phyloP scores from a whole-genome alignment of 2,329 filamentous ascomycete species.

The Aspergillus sp. region DNA sequence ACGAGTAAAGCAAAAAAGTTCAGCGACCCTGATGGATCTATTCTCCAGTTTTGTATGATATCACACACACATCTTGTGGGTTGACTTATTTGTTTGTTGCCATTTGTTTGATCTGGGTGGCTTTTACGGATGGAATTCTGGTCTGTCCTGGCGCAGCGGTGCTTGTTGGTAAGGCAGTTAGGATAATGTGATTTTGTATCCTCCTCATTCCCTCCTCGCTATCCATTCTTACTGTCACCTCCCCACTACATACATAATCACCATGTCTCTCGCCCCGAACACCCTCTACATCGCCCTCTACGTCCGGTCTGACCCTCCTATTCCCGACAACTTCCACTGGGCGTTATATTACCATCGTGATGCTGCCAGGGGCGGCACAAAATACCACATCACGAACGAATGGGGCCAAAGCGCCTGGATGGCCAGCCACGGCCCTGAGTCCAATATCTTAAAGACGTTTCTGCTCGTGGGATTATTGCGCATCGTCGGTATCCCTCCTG shows the following conservation, averaged over 20 bases:
- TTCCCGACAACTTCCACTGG: slow-evolving; percentile 30
- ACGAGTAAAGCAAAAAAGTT: slow-evolving; percentile 41
- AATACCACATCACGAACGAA: slow-evolving; percentile 24
- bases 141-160: slow-evolving; percentile 32
- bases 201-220: neutral
- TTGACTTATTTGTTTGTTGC: slow-evolving; percentile 29
- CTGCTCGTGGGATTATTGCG: slow-evolving; percentile 23
- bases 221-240: neutral
- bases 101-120: slow-evolving; percentile 32
- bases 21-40: slow-evolving; percentile 18
- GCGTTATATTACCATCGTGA: slow-evolving; percentile 25
- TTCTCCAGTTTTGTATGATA: slow-evolving; percentile 42
- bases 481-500: slow-evolving; percentile 18
- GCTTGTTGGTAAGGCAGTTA: slow-evolving; percentile 27
- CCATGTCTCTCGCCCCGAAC: slow-evolving; percentile 5
- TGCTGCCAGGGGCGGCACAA: slow-evolving; percentile 11
- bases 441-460: slow-evolving; percentile 18
- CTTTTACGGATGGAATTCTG: slow-evolving; percentile 29
- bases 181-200: slow-evolving; percentile 18
- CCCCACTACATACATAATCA: neutral
- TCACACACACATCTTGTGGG: slow-evolving; percentile 31
- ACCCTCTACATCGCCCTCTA: slow-evolving; percentile 26
- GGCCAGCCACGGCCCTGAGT: slow-evolving; percentile 16
- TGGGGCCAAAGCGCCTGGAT: slow-evolving; percentile 16
- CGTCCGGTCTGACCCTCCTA: slow-evolving; percentile 23